These are phyloP conservation scores for Panellus pusillus DNA, from an alignment of 768 basidiomycete species.

Conservation along the genomic window DNA sequence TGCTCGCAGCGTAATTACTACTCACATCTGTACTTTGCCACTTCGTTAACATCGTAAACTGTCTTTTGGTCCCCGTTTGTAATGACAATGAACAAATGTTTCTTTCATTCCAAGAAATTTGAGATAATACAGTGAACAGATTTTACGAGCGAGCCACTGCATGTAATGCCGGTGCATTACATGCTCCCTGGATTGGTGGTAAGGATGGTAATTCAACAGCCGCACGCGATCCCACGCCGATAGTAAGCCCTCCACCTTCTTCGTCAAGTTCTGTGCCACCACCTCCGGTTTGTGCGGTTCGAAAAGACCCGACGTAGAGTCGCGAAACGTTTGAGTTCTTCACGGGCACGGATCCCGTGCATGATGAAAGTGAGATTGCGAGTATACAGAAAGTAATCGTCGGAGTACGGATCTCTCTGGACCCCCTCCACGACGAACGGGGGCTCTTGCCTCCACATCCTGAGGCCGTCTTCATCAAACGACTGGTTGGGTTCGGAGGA, in stretches of 20 bases:
- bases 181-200: slow-evolving; percentile 1
- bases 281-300: not conserved
- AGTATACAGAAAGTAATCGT: not conserved
- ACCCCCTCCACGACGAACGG: not conserved
- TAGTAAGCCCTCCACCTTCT: not conserved
- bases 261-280: not conserved
- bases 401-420: not conserved
- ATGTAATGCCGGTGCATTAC: not conserved
- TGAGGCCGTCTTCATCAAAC: not conserved
- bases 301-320: not conserved
- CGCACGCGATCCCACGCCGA: not conserved
- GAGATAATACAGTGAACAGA: not conserved
- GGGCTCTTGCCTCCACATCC: not conserved
- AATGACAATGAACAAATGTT: not conserved
- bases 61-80: not conserved
- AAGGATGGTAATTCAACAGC: not conserved
- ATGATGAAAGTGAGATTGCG: not conserved
- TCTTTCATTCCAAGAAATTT: not conserved
- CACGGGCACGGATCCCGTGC: not conserved
- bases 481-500: not conserved
- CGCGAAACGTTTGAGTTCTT: not conserved
- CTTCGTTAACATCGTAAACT: too few relatives aligned
- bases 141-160: not conserved
- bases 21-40: not conserved
- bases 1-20: not conserved